phyloP scores from a whole-genome alignment of 805 yeast species.

The Monosporozyma aerobia region DNA sequence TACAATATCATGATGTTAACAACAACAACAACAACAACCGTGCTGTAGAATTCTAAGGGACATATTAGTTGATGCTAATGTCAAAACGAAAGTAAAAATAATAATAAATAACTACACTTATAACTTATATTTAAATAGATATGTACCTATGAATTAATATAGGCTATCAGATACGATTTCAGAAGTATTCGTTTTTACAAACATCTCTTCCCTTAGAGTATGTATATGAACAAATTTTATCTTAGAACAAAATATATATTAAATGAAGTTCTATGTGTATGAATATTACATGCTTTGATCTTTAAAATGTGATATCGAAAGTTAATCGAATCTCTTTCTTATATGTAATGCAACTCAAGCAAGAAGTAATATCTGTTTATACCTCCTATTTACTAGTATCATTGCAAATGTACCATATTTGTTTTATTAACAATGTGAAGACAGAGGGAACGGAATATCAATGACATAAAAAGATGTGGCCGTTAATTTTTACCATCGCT shows the following conservation, averaged over 20 bases:
- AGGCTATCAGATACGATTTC: not conserved
- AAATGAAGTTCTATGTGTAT: not conserved
- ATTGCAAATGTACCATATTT: no score
- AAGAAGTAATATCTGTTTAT: no score
- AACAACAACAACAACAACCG: slow-evolving; percentile 3
- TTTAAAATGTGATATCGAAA: no score
- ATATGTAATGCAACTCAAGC: no score
- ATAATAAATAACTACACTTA: not conserved
- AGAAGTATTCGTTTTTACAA: not conserved
- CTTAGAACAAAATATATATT: not conserved
- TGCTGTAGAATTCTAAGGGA: not conserved
- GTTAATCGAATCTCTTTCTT: no score
- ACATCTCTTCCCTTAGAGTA: no score
- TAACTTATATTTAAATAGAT: not conserved
- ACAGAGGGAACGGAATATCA: not conserved
- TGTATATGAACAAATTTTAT: no score
- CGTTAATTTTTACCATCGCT: not conserved
- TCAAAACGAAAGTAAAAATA: not conserved
- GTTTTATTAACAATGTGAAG: no score
- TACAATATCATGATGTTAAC: slow-evolving; percentile 18
- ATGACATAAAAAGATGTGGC: not conserved
- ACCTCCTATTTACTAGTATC: no score
- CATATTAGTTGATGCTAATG: not conserved
- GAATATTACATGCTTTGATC: not conserved
- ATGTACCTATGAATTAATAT: not conserved